A percentile compares a stretch with the other conserved stretches of the same genome.
Evolutionary conservation across 1,284 basidiomycete genomes (phyloP).

Genomic region (Pascua sp.): DNA sequence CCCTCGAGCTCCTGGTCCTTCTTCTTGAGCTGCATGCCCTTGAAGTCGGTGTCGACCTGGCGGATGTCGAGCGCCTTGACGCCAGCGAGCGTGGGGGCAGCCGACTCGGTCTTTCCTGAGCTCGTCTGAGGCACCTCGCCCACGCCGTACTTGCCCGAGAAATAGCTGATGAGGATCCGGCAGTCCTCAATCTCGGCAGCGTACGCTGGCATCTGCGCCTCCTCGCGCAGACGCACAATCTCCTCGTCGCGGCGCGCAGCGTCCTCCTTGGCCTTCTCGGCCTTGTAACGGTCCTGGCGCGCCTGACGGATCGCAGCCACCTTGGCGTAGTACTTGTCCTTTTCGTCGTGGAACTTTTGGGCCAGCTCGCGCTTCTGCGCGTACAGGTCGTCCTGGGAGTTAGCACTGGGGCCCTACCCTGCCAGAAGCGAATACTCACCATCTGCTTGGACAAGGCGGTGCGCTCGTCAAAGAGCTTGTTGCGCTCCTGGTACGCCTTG

Average conservation of each 20-base stretch:
- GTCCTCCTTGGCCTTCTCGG: conserved; percentile 79
- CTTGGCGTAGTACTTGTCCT: conserved; percentile 75
- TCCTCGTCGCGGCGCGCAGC: conserved; percentile 76
- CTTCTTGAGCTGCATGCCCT: conserved; percentile 77
- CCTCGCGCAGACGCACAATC: conserved; percentile 78
- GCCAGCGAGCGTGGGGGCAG: conserved; percentile 55
- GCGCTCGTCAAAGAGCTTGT: conserved; percentile 84
- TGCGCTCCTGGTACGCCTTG: conserved; percentile 74
- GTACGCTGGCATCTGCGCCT: conserved; percentile 86
- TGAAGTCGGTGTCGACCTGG: conserved; percentile 69
- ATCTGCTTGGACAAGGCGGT: conserved; percentile 67
- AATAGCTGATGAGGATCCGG: conserved; percentile 67
- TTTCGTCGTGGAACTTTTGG: conserved; percentile 69
- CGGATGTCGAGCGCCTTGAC: conserved; percentile 81
- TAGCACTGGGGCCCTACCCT: conserved; percentile 3
- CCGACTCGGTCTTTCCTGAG: conserved; percentile 25
- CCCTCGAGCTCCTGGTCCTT: conserved; percentile 84
- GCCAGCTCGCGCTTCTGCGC: conserved; percentile 72
- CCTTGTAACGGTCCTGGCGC: conserved; percentile 72
- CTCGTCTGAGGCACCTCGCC: conserved; percentile 41
- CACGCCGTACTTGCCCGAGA: conserved; percentile 67
- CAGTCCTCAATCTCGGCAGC: conserved; percentile 95
- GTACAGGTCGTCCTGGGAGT: conserved; percentile 63
- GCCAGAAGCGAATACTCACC: conserved; percentile 38
- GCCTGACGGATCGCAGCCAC: conserved; percentile 71